A percentile compares a stretch with the other conserved stretches of the same genome.
Evolutionary conservation across 768 basidiomycete genomes (phyloP).

Genomic region (Lepiota subincarnata): DNA sequence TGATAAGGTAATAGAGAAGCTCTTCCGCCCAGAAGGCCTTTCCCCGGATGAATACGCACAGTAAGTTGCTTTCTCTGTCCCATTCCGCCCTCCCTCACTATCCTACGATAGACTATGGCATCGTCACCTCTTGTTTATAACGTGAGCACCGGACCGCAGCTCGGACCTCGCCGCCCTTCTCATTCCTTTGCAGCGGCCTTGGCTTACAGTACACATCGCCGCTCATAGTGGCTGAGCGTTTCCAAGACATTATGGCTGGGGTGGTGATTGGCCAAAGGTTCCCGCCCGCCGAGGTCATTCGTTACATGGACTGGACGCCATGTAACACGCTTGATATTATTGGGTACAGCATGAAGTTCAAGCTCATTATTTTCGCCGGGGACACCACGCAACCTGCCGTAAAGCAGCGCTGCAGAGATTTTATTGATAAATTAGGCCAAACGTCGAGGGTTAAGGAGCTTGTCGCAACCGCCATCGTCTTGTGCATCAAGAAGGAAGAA

Average conservation of each 20-base stretch:
- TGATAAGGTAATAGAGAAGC: conserved; percentile 16
- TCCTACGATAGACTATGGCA: neutral
- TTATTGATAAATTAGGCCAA: neutral
- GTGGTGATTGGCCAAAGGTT: neutral
- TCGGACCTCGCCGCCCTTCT: too few relatives aligned
- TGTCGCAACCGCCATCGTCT: neutral
- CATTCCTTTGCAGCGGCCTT: neutral
- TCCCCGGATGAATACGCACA: neutral
- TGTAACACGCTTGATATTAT: neutral
- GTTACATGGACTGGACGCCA: neutral
- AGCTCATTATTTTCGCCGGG: neutral
- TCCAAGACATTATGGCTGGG: neutral
- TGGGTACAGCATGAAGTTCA: neutral
- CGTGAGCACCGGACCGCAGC: neutral
- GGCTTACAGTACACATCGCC: neutral
- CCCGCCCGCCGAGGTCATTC: neutral
- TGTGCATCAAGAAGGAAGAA: neutral
- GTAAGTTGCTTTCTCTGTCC: neutral
- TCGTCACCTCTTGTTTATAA: neutral
- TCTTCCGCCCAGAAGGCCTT: neutral
- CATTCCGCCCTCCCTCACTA: neutral
- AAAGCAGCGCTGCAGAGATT: neutral
- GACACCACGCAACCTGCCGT: neutral
- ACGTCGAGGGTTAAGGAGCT: neutral
- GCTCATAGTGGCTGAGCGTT: neutral